A percentile compares a stretch with the other conserved stretches of the same genome.
These are phyloP conservation scores for Xylaria bambusicola DNA, from an alignment of 495 filamentous ascomycete genomes.

Conservation along the genomic window DNA sequence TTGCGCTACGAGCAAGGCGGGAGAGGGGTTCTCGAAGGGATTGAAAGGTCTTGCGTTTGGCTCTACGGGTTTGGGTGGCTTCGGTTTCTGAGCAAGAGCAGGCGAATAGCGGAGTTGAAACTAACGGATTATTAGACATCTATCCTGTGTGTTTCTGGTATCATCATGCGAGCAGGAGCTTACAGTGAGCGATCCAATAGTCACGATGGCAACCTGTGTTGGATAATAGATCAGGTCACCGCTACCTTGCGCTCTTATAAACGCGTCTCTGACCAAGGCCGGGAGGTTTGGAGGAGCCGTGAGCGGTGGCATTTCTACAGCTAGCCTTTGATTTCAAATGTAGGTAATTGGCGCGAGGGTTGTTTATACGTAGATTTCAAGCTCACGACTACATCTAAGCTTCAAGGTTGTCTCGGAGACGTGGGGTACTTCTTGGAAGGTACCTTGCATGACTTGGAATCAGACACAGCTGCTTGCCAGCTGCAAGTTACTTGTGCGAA, in stretches of 20 bases:
- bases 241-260: conserved; percentile 52
- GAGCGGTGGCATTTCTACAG: conserved; percentile 20
- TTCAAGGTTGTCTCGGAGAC: too few relatives aligned
- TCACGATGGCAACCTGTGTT: conserved; percentile 58
- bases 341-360: not conserved
- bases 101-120: conserved; percentile 83
- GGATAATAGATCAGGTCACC: conserved; percentile 61
- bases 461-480: too few relatives aligned
- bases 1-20: conserved; percentile 62
- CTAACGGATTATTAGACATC: conserved; percentile 21
- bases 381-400: too few relatives aligned
- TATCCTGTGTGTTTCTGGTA: not conserved
- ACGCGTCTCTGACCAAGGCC: conserved; percentile 56
- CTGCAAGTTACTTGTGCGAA: too few relatives aligned
- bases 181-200: conserved; percentile 57
- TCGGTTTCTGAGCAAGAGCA: conserved; percentile 71
- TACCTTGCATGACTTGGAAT: too few relatives aligned
- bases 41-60: conserved; percentile 51
- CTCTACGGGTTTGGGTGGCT: conserved; percentile 44
- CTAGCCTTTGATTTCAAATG: too few relatives aligned
- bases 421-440: too few relatives aligned
- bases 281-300: conserved; percentile 43
- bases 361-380: too few relatives aligned
- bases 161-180: conserved; percentile 17
- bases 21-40: conserved; percentile 69